Evolutionary conservation across 2,329 filamentous ascomycete genomes (phyloP).

Genomic region (Tolypocladium tropicale): DNA sequence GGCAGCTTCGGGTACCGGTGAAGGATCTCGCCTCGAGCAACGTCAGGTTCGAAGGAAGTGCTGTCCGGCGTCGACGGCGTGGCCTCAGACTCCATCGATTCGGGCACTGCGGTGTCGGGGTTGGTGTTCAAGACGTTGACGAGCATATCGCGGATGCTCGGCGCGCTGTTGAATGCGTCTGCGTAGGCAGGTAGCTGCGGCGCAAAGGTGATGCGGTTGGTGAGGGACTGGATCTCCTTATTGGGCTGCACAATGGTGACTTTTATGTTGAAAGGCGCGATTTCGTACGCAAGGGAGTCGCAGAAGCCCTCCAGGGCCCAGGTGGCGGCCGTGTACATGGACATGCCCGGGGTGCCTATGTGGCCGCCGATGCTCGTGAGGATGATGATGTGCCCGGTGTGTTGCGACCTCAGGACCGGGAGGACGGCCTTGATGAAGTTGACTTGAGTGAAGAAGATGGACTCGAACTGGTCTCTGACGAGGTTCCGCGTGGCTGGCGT

Average conservation of each 20-base stretch:
- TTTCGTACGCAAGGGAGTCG: constrained; percentile 90
- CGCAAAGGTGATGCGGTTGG: constrained; percentile 76
- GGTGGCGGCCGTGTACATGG: constrained; percentile 83
- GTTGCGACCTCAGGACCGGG: constrained; percentile 67
- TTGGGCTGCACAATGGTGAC: constrained; percentile 93
- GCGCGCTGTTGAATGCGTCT: constrained; percentile 44
- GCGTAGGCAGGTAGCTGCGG: constrained; percentile 55
- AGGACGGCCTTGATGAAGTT: constrained; percentile 89
- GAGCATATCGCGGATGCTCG: constrained; percentile 74
- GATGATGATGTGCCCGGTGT: constrained; percentile 81
- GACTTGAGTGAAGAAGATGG: constrained; percentile 89
- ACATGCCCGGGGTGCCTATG: constrained; percentile 82
- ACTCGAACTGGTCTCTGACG: constrained; percentile 85
- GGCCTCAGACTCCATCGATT: constrained; percentile 15
- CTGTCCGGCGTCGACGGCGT: constrained; percentile 20
- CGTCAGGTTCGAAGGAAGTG: constrained; percentile 21
- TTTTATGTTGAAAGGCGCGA: constrained; percentile 94
- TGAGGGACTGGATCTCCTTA: constrained; percentile 81
- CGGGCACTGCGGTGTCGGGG: constrained; percentile 47
- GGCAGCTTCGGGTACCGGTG: constrained; percentile 68
- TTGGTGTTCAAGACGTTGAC: constrained; percentile 68
- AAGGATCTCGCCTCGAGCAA: constrained; percentile 35
- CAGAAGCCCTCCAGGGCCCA: constrained; percentile 96
- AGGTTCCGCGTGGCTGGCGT: constrained; percentile 63
- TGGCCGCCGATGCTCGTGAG: constrained; percentile 86